A percentile compares a stretch with the other conserved stretches of the same genome.
phyloP scores from a whole-genome alignment of 2,329 filamentous ascomycete species.

The Metarhizium robertsii region DNA sequence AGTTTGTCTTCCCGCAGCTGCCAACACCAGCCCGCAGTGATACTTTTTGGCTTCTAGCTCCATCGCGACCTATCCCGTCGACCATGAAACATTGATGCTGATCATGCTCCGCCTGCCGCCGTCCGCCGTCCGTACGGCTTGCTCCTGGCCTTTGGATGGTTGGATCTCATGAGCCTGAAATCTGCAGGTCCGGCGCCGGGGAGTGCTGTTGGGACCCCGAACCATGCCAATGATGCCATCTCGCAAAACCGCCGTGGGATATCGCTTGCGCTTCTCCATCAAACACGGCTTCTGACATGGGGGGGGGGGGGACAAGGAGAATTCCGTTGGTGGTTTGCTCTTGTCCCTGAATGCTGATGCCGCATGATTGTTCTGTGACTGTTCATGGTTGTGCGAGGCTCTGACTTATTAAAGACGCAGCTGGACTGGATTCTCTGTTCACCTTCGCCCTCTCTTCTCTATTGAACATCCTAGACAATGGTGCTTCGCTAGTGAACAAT shows the following conservation, averaged over 20 bases:
- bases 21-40: background rate
- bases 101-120: background rate
- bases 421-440: background rate
- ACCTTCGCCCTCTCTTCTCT: background rate
- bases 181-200: background rate
- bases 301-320: background rate
- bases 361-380: background rate
- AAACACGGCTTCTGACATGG: background rate
- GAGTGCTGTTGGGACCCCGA: background rate
- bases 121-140: background rate
- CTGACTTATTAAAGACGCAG: constrained; percentile 1
- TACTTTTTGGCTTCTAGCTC: background rate
- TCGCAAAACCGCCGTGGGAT: background rate
- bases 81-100: constrained; percentile 3
- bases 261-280: background rate
- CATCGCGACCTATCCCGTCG: background rate
- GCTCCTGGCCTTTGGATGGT: background rate
- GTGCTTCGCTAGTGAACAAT: background rate
- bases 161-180: constrained; percentile 1
- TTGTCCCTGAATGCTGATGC: background rate
- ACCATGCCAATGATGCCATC: background rate
- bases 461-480: constrained; percentile 4
- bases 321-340: constrained; percentile 1
- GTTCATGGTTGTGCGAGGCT: background rate
- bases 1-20: background rate